These are phyloP conservation scores for Dictyostelium brefeldianum DNA, from an alignment of 78 protist species.

Conservation along the genomic window DNA sequence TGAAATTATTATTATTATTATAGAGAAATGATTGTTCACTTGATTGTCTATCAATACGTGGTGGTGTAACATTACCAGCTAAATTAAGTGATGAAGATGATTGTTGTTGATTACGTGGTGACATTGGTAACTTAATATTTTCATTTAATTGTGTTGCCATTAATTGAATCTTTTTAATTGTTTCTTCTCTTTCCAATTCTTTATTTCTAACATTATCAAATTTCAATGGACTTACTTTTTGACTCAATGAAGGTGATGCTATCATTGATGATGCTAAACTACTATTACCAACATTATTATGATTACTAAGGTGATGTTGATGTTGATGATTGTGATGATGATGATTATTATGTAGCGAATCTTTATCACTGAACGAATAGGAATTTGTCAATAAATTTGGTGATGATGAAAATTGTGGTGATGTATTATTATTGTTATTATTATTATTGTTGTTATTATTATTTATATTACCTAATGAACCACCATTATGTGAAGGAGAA, in stretches of 20 bases:
- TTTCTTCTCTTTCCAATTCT: slow-evolving; percentile 28
- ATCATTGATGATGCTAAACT: slow-evolving; percentile 4
- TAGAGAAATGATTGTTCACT: background rate
- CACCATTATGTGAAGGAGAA: background rate
- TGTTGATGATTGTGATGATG: background rate
- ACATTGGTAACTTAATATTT: background rate
- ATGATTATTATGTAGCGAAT: background rate
- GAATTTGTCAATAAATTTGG: slow-evolving; percentile 30
- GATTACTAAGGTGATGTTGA: background rate
- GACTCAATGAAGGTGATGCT: background rate
- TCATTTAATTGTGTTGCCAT: slow-evolving; percentile 28
- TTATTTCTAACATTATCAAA: background rate
- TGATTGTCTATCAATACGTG: slow-evolving; percentile 14
- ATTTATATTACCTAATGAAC: background rate
- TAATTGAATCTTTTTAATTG: slow-evolving; percentile 29
- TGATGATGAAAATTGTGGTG: background rate
- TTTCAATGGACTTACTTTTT: background rate
- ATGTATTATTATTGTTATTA: background rate
- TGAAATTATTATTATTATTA: background rate
- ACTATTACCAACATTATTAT: background rate
- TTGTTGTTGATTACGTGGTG: background rate
- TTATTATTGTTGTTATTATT: background rate
- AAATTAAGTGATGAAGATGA: background rate
- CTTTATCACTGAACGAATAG: slow-evolving; percentile 10
- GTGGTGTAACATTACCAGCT: slow-evolving; percentile 6